phyloP scores from a whole-genome alignment of 73 alveolate genomes.

The Blepharisma stoltei region DNA sequence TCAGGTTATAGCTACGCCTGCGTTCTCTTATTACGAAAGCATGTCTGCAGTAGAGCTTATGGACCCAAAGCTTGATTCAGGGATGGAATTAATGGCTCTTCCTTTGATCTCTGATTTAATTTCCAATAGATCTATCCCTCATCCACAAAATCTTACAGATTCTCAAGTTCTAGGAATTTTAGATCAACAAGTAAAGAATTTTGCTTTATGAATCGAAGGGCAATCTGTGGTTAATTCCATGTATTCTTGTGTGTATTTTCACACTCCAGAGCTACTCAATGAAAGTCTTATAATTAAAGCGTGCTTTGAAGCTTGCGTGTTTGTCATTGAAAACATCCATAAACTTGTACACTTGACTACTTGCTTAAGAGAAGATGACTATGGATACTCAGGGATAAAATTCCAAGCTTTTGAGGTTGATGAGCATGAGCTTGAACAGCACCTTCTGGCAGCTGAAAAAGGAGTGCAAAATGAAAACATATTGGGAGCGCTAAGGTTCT shows the following conservation, averaged over 20 bases:
- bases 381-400: background rate
- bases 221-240: constrained; percentile 16
- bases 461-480: background rate
- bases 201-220: constrained; percentile 13
- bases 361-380: constrained; percentile 27
- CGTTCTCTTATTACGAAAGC: constrained; percentile 21
- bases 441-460: constrained; percentile 8
- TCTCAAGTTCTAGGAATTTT: background rate
- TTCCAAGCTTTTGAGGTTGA: background rate
- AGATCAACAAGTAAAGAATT: background rate
- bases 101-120: too few relatives aligned
- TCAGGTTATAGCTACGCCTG: background rate
- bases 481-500: background rate
- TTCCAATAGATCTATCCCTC: background rate
- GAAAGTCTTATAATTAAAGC: background rate
- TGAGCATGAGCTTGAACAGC: background rate
- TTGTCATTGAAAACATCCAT: background rate
- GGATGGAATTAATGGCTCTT: constrained; percentile 3
- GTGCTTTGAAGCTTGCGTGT: background rate
- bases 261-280: background rate
- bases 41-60: constrained; percentile 24
- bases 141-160: background rate
- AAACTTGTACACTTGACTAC: constrained; percentile 1
- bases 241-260: constrained; percentile 3
- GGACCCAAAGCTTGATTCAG: constrained; percentile 22